phyloP scores from a whole-genome alignment of 176 grass and related monocot genomes.

The Oryza meridionalis region DNA sequence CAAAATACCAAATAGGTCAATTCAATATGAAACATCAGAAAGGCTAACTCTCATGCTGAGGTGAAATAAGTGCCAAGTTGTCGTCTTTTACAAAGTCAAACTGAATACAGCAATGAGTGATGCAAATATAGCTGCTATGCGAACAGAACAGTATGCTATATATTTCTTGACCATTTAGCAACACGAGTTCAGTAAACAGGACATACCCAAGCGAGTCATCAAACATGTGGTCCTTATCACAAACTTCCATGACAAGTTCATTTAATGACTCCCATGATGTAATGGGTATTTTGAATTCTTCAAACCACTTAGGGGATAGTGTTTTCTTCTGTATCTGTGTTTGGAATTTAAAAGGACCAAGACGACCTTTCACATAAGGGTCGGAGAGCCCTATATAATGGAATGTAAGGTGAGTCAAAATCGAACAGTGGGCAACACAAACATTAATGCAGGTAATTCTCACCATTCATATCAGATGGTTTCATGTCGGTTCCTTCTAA shows the following conservation, averaged over 20 bases:
- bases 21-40: not conserved
- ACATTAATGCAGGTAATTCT: slow-evolving; percentile 18
- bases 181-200: slow-evolving; percentile 29
- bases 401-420: slow-evolving; percentile 23
- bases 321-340: slow-evolving; percentile 87
- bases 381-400: slow-evolving; percentile 73
- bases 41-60: not conserved
- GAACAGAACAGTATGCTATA: slow-evolving; percentile 2
- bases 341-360: slow-evolving; percentile 84
- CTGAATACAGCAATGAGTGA: not conserved
- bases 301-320: slow-evolving; percentile 81
- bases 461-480: slow-evolving; percentile 93
- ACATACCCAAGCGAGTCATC: slow-evolving; percentile 92
- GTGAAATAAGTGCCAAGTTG: slow-evolving; percentile 16
- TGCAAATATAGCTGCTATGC: not conserved
- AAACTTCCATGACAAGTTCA: slow-evolving; percentile 77
- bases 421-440: slow-evolving; percentile 31
- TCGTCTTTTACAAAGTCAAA: slow-evolving; percentile 20
- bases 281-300: slow-evolving; percentile 96
- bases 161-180: slow-evolving; percentile 21
- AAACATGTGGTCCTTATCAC: slow-evolving; percentile 89
- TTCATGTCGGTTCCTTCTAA: slow-evolving; percentile 94
- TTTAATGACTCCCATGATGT: slow-evolving; percentile 80
- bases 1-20: not conserved
- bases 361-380: slow-evolving; percentile 83